phyloP scores from a whole-genome alignment of 179 eudicot genomes.

The Vitellaria paradoxa region DNA sequence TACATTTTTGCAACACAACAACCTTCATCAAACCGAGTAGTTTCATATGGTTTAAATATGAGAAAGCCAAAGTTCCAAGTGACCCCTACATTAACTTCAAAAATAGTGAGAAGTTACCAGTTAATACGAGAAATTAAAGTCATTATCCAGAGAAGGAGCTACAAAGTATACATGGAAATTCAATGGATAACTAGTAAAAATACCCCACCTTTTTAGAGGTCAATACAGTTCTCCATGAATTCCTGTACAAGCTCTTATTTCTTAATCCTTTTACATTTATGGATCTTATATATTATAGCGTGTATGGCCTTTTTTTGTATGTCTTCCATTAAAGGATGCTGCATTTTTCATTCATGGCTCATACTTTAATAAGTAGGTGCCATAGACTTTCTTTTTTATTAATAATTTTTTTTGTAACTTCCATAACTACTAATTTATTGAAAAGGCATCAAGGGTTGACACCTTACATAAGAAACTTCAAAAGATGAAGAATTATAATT shows the following conservation, averaged over 20 bases:
- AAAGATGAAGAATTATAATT: too few relatives aligned
- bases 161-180: neutral
- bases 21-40: too few relatives aligned
- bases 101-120: neutral
- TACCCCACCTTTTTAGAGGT: neutral
- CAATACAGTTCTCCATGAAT: neutral
- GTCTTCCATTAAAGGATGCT: neutral
- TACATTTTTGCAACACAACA: too few relatives aligned
- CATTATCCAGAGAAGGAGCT: neutral
- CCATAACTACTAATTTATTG: too few relatives aligned
- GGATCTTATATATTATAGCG: neutral
- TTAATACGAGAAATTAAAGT: neutral
- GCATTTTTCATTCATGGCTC: neutral
- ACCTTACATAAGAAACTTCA: too few relatives aligned
- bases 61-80: too few relatives aligned
- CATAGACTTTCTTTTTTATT: too few relatives aligned
- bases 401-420: too few relatives aligned
- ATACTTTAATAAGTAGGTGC: neutral
- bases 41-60: too few relatives aligned
- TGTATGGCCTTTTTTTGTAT: neutral
- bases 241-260: neutral
- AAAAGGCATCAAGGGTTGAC: too few relatives aligned
- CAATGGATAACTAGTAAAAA: neutral
- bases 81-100: too few relatives aligned
- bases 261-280: neutral